phyloP scores from a whole-genome alignment of 768 basidiomycete genomes.

The Hysterangium stoloniferum region DNA sequence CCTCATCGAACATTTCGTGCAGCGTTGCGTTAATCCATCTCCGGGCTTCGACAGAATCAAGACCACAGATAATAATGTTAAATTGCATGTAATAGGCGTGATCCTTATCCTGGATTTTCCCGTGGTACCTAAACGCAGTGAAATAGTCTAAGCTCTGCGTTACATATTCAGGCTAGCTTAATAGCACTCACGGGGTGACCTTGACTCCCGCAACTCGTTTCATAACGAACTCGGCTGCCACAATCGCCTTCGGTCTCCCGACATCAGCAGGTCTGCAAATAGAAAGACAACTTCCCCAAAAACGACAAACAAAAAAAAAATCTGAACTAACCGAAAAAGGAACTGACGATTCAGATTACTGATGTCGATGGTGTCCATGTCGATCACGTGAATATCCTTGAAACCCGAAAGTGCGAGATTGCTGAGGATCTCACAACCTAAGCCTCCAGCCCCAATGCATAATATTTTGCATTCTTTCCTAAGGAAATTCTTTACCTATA shows the following conservation, averaged over 20 bases:
- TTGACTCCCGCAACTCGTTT: slow-evolving; percentile 91
- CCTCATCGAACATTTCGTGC: slow-evolving; percentile 89
- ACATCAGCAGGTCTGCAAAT: slow-evolving; percentile 73
- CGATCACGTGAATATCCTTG: slow-evolving; percentile 98
- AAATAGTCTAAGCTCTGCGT: background rate
- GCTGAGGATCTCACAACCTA: slow-evolving; percentile 96
- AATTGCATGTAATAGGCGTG: slow-evolving; percentile 96
- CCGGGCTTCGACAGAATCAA: slow-evolving; percentile 95
- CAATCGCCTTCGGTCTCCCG: slow-evolving; percentile 87
- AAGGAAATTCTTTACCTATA: slow-evolving; percentile 82
- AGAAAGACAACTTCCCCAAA: background rate
- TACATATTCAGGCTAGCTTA: background rate
- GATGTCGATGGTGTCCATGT: slow-evolving; percentile 99
- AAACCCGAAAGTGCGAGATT: slow-evolving; percentile 95
- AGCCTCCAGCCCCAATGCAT: slow-evolving; percentile 95
- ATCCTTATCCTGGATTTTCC: slow-evolving; percentile 97
- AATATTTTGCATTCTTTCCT: slow-evolving; percentile 82
- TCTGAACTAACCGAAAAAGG: slow-evolving; percentile 69
- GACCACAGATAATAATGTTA: slow-evolving; percentile 92
- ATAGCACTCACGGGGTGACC: slow-evolving; percentile 78
- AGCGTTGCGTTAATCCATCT: slow-evolving; percentile 99
- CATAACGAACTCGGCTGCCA: slow-evolving; percentile 97
- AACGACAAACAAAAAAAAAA: background rate
- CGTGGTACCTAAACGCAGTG: slow-evolving; percentile 61
- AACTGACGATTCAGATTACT: slow-evolving; percentile 99